These are phyloP conservation scores for Hemisphaericaspora xylofermentans DNA, from an alignment of 1,139 yeast species.

Conservation along the genomic window DNA sequence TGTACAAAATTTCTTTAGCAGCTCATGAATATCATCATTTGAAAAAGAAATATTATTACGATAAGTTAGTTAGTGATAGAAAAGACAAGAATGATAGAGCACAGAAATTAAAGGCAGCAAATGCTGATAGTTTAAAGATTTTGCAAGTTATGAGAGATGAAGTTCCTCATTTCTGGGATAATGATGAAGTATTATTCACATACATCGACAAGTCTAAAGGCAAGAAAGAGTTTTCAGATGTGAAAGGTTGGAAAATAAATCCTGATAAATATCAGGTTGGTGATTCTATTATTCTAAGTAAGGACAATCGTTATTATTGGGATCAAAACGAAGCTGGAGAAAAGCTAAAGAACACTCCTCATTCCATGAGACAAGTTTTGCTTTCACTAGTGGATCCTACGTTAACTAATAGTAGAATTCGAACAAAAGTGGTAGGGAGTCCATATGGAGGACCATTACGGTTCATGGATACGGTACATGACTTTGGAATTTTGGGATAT, in stretches of 20 bases:
- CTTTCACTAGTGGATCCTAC: slow-evolving; percentile 33
- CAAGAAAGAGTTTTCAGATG: slow-evolving; percentile 25
- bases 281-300: slow-evolving; percentile 33
- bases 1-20: slow-evolving; percentile 46
- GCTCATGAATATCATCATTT: slow-evolving; percentile 54
- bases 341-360: slow-evolving; percentile 31
- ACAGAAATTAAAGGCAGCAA: slow-evolving; percentile 39
- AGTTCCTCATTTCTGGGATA: slow-evolving; percentile 45
- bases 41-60: slow-evolving; percentile 45
- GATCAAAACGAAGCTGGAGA: slow-evolving; percentile 30
- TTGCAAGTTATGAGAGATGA: slow-evolving; percentile 49
- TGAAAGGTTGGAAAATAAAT: slow-evolving; percentile 44
- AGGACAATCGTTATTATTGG: slow-evolving; percentile 35
- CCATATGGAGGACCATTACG: slow-evolving; percentile 41
- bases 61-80: slow-evolving; percentile 38
- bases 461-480: slow-evolving; percentile 46
- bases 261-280: slow-evolving; percentile 42
- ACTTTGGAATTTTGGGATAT: slow-evolving; percentile 47
- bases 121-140: slow-evolving; percentile 41
- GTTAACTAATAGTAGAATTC: slow-evolving; percentile 16
- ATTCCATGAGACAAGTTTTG: slow-evolving; percentile 26
- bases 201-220: slow-evolving; percentile 51
- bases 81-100: slow-evolving; percentile 43
- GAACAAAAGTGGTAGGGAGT: slow-evolving; percentile 38
- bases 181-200: slow-evolving; percentile 47